Conservation (phyloP, 2,329 filamentous ascomycete genomes). For the Triangularia verruculosa region DNA sequence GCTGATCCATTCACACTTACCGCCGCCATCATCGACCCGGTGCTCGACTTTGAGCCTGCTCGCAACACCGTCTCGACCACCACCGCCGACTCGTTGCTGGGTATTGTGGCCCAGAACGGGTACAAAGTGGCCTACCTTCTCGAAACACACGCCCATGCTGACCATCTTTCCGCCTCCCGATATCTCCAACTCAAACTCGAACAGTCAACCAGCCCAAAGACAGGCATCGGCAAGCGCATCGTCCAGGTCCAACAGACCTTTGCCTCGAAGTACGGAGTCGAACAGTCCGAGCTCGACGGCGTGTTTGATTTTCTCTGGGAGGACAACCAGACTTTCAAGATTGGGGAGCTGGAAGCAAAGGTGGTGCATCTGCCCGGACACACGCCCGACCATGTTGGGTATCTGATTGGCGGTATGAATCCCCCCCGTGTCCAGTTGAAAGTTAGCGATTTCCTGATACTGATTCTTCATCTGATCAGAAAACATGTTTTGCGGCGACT, state of each 20-base stretch:
- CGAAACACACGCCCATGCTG: conserved; percentile 61
- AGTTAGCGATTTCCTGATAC: background rate
- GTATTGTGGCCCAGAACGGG: conserved; percentile 40
- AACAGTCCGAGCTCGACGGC: conserved; percentile 39
- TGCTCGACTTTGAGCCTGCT: conserved; percentile 54
- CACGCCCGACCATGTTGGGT: conserved; percentile 60
- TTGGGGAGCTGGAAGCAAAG: conserved; percentile 46
- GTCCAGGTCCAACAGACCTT: conserved; percentile 49
- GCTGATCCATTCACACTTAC: conserved; percentile 47
- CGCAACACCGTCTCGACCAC: conserved; percentile 44
- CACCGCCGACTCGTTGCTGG: conserved; percentile 51
- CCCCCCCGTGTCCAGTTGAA: background rate
- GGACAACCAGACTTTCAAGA: conserved; percentile 51
- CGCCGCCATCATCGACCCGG: conserved; percentile 60
- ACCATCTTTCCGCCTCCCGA: conserved; percentile 57
- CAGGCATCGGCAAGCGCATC: conserved; percentile 54
- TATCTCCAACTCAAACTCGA: conserved; percentile 52
- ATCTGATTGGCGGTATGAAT: conserved; percentile 47
- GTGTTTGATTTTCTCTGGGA: conserved; percentile 54
- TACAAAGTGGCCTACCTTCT: conserved; percentile 53
- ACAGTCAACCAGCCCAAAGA: conserved; percentile 27
- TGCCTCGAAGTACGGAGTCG: conserved; percentile 46
- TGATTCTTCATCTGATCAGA: conserved; percentile 24
- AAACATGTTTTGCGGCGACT: conserved; percentile 54
- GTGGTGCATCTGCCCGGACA: conserved; percentile 58